Conservation (phyloP, 352 stramenopile genomes). For the Globisporangium sylvaticum region DNA sequence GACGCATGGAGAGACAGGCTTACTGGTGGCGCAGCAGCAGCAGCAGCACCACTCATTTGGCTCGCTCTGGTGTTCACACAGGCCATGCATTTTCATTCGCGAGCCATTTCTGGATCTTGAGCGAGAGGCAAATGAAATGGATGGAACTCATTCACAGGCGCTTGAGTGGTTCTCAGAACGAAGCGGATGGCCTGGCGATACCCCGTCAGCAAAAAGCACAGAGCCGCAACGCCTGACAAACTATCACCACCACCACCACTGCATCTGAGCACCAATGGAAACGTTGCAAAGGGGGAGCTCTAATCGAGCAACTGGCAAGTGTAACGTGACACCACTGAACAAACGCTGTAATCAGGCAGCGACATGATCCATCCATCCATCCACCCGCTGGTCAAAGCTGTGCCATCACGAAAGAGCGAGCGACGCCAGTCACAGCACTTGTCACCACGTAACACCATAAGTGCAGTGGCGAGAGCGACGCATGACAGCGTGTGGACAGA, state of each 20-base stretch:
- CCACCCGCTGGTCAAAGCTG: not conserved
- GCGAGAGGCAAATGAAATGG: not conserved
- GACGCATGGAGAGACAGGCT: not conserved
- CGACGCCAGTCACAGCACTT: not conserved
- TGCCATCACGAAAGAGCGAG: not conserved
- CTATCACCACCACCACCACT: not conserved
- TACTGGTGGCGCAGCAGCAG: not conserved
- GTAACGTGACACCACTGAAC: not conserved
- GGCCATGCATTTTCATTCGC: not conserved
- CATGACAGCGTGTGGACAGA: not conserved
- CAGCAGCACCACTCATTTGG: constrained; percentile 1
- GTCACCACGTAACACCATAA: not conserved
- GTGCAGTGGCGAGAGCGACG: not conserved
- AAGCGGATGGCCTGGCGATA: not conserved
- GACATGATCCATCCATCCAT: not conserved
- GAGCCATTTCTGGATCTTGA: not conserved
- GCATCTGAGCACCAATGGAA: not conserved
- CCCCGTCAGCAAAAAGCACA: constrained; percentile 5
- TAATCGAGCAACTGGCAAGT: not conserved
- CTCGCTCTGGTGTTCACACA: not conserved
- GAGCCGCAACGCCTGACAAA: not conserved
- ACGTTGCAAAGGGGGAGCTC: not conserved
- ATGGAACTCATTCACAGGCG: constrained; percentile 7
- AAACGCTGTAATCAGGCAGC: constrained; percentile 1
- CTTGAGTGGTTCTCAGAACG: constrained; percentile 11